phyloP scores from a whole-genome alignment of 176 grass and related monocot species.

The Zizania latifolia region DNA sequence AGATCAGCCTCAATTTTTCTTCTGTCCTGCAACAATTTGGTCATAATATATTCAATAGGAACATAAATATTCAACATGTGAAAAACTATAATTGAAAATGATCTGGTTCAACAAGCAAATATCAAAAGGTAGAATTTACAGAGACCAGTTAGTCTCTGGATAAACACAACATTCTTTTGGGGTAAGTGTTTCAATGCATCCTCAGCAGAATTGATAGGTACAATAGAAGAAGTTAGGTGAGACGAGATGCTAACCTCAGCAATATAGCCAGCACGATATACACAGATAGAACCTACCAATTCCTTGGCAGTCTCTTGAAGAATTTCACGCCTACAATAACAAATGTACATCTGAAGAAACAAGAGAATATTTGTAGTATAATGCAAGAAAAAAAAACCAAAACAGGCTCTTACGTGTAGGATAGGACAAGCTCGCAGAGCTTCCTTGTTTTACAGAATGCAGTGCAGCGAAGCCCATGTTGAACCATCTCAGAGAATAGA shows the following conservation, averaged over 20 bases:
- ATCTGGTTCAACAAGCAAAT: not conserved
- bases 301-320: slow-evolving; percentile 32
- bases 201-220: not conserved
- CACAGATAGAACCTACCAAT: slow-evolving; percentile 37
- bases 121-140: not conserved
- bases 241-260: slow-evolving; percentile 51
- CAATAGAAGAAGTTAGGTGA: not conserved
- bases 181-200: not conserved
- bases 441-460: slow-evolving; percentile 82
- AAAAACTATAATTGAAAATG: not conserved
- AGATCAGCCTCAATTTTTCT: slow-evolving; percentile 90
- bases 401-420: slow-evolving; percentile 47
- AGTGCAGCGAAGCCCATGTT: slow-evolving; percentile 72
- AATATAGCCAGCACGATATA: slow-evolving; percentile 69
- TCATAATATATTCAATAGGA: slow-evolving; percentile 4
- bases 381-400: not conserved
- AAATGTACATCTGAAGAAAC: slow-evolving; percentile 9
- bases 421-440: slow-evolving; percentile 52
- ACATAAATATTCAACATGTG: not conserved
- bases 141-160: not conserved
- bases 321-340: slow-evolving; percentile 57
- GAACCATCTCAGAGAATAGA: slow-evolving; percentile 73
- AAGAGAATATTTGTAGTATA: not conserved
- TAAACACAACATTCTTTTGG: not conserved
- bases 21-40: slow-evolving; percentile 56